Percentiles rank a stretch among this genome's conserved stretches.
These are phyloP conservation scores for Calcarisporium arbuscula DNA, from an alignment of 2,329 filamentous ascomycete species.

Conservation along the genomic window DNA sequence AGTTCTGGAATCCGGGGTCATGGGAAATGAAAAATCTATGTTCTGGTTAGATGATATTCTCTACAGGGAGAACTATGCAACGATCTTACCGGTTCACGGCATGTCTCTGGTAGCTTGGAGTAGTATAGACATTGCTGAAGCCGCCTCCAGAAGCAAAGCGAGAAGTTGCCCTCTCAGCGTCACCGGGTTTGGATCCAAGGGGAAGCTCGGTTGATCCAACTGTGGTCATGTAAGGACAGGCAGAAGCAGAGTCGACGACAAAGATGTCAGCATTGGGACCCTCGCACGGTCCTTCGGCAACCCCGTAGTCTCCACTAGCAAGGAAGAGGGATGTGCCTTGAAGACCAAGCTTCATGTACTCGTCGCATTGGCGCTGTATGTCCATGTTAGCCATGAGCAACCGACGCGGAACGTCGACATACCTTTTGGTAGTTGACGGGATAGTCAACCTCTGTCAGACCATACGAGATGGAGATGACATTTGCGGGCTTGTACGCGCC, in stretches of 20 bases:
- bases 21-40: conserved; percentile 10
- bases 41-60: too few relatives aligned
- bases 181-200: not conserved
- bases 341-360: conserved; percentile 4
- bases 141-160: not conserved
- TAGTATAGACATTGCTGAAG: not conserved
- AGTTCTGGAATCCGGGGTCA: conserved; percentile 9
- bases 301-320: not conserved
- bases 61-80: too few relatives aligned
- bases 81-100: not conserved
- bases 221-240: not conserved
- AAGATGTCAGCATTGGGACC: not conserved
- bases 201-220: not conserved
- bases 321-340: conserved; percentile 1
- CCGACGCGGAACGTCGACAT: too few relatives aligned
- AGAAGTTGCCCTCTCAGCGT: not conserved
- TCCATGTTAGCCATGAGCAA: too few relatives aligned
- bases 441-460: conserved; percentile 39
- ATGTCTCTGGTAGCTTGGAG: not conserved
- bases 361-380: conserved; percentile 1
- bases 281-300: conserved; percentile 2
- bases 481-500: conserved; percentile 24
- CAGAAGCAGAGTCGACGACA: not conserved
- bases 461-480: conserved; percentile 38
- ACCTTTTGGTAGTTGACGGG: conserved; percentile 40